Base-by-base conservation (phyloP, 2,329 filamentous ascomycete species). In the Hypoxylon sp. region DNA sequence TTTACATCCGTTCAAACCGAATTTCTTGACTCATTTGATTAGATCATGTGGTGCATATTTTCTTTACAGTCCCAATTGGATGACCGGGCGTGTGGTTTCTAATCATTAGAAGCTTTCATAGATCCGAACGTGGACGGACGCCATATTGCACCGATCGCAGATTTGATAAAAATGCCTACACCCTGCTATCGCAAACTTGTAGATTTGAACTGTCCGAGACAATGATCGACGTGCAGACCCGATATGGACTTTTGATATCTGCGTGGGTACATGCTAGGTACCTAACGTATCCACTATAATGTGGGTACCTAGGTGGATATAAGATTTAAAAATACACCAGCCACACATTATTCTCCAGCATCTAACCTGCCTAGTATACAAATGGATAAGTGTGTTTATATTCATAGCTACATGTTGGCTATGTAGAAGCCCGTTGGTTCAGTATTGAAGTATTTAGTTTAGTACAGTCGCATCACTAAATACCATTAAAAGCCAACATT, bases 321-420 rank as follows among this genome's bases (percentile, higher is more conserved):
- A 29, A 29, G 22, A 26, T 44, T 44, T 54, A 54, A 42, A 54
- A 54, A 54, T 54, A 54, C 51, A 17, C 26, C 24, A 33, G 35
- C 35, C 33, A 37, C 37, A 39, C 19, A 19, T 14, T 37, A n/a
- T 29, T 42, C 24, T 35, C 39, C 46, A 44, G 47, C 47, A 47
- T 26, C 54, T n/a, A n/a, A n/a, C n/a, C n/a, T n/a, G n/a, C n/a
- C n/a, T 55, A 55, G 17, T 11, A 29, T 44, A 26, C 35, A 29
- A n/a, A 47, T 14, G n/a, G 17, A 55, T 22, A 29, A 39, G 42
- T 26, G 53, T 31, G 37, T 47, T 24, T 35, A 47, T 47, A 47
- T 57, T 17, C 17, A 31, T 22, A 31, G 11, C 5, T 59, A 17
- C 39, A 44, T 44, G n/a, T 10, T 31, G 31, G 47, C 31, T n/a